A percentile compares a stretch with the other conserved stretches of the same genome.
Conservation (phyloP, 75 land plant species). For the Cunninghamia lanceolata region DNA sequence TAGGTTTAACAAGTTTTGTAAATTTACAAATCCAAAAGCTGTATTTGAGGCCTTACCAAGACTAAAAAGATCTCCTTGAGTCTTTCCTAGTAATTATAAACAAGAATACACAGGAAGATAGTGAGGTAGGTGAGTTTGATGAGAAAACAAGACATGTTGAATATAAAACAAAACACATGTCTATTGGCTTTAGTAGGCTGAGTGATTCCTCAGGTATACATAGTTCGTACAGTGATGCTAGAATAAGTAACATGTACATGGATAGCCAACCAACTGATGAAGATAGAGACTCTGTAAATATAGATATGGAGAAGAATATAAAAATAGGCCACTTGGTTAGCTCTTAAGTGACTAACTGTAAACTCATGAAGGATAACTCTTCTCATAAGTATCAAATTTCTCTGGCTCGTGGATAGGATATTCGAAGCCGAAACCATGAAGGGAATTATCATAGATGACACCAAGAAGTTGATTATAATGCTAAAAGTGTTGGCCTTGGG, state of each 20-base stretch:
- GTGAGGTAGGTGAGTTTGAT: slow-evolving; percentile 31
- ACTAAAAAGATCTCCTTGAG: slow-evolving; percentile 40
- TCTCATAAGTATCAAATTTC: slow-evolving; percentile 14
- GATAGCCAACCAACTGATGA: background rate
- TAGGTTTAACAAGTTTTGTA: too few species aligned
- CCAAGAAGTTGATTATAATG: slow-evolving; percentile 1
- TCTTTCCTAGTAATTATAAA: slow-evolving; percentile 24
- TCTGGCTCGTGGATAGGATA: background rate
- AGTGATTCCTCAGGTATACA: slow-evolving; percentile 14
- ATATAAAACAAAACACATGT: background rate
- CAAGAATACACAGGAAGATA: slow-evolving; percentile 26
- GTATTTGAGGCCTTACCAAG: slow-evolving; percentile 40
- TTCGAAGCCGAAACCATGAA: background rate
- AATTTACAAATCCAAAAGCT: slow-evolving; percentile 31
- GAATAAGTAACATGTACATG: background rate
- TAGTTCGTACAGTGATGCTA: slow-evolving; percentile 11
- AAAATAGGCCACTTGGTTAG: slow-evolving; percentile 1
- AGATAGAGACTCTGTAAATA: slow-evolving; percentile 3
- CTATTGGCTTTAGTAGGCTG: slow-evolving; percentile 12
- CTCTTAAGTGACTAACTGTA: slow-evolving; percentile 12
- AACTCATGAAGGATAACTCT: slow-evolving; percentile 12
- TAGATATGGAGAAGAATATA: slow-evolving; percentile 9
- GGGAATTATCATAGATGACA: background rate
- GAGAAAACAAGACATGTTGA: slow-evolving; percentile 2
- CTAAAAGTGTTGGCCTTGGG: background rate